Base-by-base conservation (phyloP, 2,329 filamentous ascomycete genomes). In the Magnaporthiopsis incrustans region DNA sequence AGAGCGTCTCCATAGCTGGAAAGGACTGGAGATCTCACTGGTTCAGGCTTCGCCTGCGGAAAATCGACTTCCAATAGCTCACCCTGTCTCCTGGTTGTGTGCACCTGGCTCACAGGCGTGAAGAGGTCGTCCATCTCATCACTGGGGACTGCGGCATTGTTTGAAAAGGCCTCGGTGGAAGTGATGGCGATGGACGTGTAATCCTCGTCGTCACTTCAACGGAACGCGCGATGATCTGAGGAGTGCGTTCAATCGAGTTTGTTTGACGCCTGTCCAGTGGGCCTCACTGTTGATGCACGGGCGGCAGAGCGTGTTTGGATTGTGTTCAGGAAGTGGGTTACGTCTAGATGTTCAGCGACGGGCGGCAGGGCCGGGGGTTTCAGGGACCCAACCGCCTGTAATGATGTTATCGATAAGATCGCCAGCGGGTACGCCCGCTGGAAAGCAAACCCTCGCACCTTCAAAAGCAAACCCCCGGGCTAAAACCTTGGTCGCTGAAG, bases 71-170 rank as follows among this genome's bases (percentile, higher is more conserved):
- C 75, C 11, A 79, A 70, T 26, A 76, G 71, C 57, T 78, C 75
- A 12, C 76, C 70, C 32, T 73, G 70, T 59, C 68, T 74, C 56
- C 72, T 69, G 63, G 78, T 78, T 59, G 74, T 76, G 68, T 84
- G 82, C 2, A 78, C 80, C 60, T 79, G 81, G 76, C 80, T 83
- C 68, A 85, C 77, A 1, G 80, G 82, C 12, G 77, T 83, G 65
- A 87, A 74, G 32, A 87, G 73, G 33, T 79, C 79, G 64, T 85
- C 84, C 85, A 87, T 88, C 33, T 61, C 53, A 27, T 27, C 44
- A n/a, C 22, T 5, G 1, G n/a, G 22, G 18, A 11, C 44, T 53
- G 4, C 22, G 10, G 44, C 44, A 53, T 53, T 53, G 44, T 53
- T 53, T 11, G 22, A n/a, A 53, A 5, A 6, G 27, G 27, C 27